These are phyloP conservation scores for Moelleriella libera DNA, from an alignment of 2,329 filamentous ascomycete species.

Conservation along the genomic window DNA sequence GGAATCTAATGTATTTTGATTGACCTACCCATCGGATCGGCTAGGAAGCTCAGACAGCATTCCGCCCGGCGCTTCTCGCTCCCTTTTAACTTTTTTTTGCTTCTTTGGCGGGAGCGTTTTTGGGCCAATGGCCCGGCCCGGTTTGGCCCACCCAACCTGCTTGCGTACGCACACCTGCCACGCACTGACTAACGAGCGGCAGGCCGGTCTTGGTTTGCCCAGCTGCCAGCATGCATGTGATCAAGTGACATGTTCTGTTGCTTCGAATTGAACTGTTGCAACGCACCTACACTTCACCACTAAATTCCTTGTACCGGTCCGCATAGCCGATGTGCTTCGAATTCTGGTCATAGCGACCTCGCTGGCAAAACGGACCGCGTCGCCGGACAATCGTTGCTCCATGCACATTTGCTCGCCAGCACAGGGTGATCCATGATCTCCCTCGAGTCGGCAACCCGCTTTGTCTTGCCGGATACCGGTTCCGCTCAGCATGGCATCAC, in stretches of 20 bases:
- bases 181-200: not conserved
- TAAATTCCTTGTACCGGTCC: too few species aligned
- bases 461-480: conserved; percentile 24
- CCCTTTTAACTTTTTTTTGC: not conserved
- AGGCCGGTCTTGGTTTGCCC: not conserved
- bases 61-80: too few species aligned
- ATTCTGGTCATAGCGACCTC: too few species aligned
- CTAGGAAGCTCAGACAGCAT: too few species aligned
- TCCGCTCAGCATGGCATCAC: conserved; percentile 19
- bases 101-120: not conserved
- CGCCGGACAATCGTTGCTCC: too few species aligned
- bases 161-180: not conserved
- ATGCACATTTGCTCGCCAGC: too few species aligned
- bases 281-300: not conserved
- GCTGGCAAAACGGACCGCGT: too few species aligned
- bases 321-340: too few species aligned
- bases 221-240: not conserved
- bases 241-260: too few species aligned
- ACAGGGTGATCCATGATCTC: conserved; percentile 2
- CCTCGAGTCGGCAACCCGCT: conserved; percentile 6
- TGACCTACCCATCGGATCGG: too few species aligned
- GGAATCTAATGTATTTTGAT: too few species aligned
- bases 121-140: not conserved
- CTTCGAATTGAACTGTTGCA: not conserved
- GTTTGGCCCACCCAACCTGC: not conserved